Conservation (phyloP, 2,329 filamentous ascomycete genomes). For the Stylonectria norvegica region DNA sequence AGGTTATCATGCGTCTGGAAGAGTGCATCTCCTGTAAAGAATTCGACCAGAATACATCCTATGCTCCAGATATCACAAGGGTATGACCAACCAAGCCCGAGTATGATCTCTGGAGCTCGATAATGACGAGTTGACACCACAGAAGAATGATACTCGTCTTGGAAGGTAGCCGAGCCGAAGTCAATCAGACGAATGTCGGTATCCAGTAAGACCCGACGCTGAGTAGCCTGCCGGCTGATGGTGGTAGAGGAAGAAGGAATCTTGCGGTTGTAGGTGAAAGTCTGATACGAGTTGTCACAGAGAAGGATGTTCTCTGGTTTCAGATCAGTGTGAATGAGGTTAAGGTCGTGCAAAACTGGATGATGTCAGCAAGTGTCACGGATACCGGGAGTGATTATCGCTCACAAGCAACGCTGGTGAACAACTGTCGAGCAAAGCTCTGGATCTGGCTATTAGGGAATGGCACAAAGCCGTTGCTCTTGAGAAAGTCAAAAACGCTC, state of each 20-base stretch:
- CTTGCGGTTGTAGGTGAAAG: conserved; percentile 67
- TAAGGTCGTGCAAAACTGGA: conserved; percentile 88
- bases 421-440: conserved; percentile 88
- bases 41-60: conserved; percentile 68
- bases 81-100: conserved; percentile 68
- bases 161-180: conserved; percentile 69
- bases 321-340: conserved; percentile 87
- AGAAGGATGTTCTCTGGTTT: conserved; percentile 70
- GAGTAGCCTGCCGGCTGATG: conserved; percentile 57
- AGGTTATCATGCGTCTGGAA: conserved; percentile 72
- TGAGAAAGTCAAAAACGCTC: conserved; percentile 97
- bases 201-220: conserved; percentile 62
- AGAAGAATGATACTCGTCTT: conserved; percentile 70
- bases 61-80: conserved; percentile 74
- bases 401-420: conserved; percentile 98
- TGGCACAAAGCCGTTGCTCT: conserved; percentile 90
- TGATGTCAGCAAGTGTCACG: conserved; percentile 12
- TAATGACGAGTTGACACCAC: conserved; percentile 70
- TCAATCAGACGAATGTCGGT: conserved; percentile 69
- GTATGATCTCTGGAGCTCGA: conserved; percentile 66
- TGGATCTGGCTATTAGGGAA: conserved; percentile 99
- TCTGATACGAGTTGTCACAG: conserved; percentile 63
- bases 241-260: conserved; percentile 65
- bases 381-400: conserved; percentile 24
- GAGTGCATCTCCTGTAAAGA: conserved; percentile 67